Conservation (phyloP, 352 stramenopile species). For the Globisporangium nagaii region DNA sequence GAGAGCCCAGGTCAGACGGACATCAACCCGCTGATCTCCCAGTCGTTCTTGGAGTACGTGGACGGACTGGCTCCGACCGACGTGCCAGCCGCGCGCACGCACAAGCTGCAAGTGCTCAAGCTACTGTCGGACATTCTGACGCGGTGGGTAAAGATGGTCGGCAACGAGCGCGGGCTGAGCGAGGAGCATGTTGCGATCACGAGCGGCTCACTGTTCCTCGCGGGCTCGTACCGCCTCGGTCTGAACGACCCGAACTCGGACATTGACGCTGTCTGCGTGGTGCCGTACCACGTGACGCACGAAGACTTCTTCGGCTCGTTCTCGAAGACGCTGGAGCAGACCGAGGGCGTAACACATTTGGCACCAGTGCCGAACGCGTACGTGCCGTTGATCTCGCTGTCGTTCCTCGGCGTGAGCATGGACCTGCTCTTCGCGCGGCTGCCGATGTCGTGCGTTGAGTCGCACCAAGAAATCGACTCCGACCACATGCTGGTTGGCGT, state of each 20-base stretch:
- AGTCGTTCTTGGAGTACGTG: slow-evolving; percentile 51
- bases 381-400: slow-evolving; percentile 90
- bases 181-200: slow-evolving; percentile 74
- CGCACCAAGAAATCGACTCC: slow-evolving; percentile 79
- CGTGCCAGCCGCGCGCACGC: slow-evolving; percentile 29
- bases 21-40: slow-evolving; percentile 24
- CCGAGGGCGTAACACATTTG: slow-evolving; percentile 65
- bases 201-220: slow-evolving; percentile 69
- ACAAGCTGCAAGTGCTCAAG: slow-evolving; percentile 72
- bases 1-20: slow-evolving; percentile 31
- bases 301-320: slow-evolving; percentile 87
- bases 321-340: slow-evolving; percentile 51
- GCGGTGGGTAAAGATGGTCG: slow-evolving; percentile 74
- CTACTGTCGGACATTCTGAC: slow-evolving; percentile 64
- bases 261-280: slow-evolving; percentile 82
- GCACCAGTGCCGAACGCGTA: slow-evolving; percentile 87
- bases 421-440: slow-evolving; percentile 90
- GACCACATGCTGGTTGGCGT: slow-evolving; percentile 90
- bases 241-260: slow-evolving; percentile 80
- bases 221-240: slow-evolving; percentile 84
- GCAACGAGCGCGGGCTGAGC: slow-evolving; percentile 50
- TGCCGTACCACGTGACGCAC: slow-evolving; percentile 74
- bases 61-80: slow-evolving; percentile 55
- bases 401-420: slow-evolving; percentile 83
- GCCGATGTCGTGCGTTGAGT: slow-evolving; percentile 50